Percentiles rank a stretch among this genome's conserved stretches.
phyloP scores from a whole-genome alignment of 441 rosid species.

The California macrophylla region DNA sequence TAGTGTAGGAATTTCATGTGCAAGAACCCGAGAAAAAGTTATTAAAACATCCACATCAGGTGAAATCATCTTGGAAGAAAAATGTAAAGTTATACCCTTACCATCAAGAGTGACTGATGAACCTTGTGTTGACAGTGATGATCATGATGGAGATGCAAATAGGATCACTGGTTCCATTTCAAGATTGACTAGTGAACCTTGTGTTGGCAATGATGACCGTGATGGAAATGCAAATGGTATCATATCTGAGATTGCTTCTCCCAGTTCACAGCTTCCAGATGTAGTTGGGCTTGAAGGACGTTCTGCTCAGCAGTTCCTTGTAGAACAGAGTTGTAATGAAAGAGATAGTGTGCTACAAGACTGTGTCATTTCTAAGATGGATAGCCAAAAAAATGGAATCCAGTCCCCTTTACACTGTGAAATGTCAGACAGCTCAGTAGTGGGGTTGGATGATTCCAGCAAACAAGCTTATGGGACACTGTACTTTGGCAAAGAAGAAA shows the following conservation, averaged over 20 bases:
- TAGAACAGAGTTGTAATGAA: conserved; percentile 21
- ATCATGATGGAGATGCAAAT: conserved; percentile 14
- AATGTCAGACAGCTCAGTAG: conserved; percentile 27
- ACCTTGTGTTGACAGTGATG: conserved; percentile 12
- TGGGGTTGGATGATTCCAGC: conserved; percentile 18
- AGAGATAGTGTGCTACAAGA: conserved; percentile 19
- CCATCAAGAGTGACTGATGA: conserved; percentile 26
- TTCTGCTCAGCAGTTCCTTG: conserved; percentile 18
- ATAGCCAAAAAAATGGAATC: conserved; percentile 21
- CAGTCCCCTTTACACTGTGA: conserved; percentile 27
- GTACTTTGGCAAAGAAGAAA: conserved; percentile 27
- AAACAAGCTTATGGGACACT: conserved; percentile 28
- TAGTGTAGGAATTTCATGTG: conserved; percentile 19
- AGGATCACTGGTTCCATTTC: conserved; percentile 19
- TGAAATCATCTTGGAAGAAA: conserved; percentile 27
- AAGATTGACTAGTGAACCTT: not conserved
- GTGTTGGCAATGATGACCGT: not conserved
- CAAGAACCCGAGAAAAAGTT: conserved; percentile 20
- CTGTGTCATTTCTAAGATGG: conserved; percentile 22
- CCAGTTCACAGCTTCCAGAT: conserved; percentile 20
- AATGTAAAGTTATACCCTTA: conserved; percentile 26
- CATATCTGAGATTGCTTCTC: conserved; percentile 13
- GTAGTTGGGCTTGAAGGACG: conserved; percentile 20
- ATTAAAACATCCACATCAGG: conserved; percentile 21
- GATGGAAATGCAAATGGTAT: conserved; percentile 17